Evolutionary conservation across 495 filamentous ascomycete species (phyloP).

Genomic region (Aeminium ludgeri): DNA sequence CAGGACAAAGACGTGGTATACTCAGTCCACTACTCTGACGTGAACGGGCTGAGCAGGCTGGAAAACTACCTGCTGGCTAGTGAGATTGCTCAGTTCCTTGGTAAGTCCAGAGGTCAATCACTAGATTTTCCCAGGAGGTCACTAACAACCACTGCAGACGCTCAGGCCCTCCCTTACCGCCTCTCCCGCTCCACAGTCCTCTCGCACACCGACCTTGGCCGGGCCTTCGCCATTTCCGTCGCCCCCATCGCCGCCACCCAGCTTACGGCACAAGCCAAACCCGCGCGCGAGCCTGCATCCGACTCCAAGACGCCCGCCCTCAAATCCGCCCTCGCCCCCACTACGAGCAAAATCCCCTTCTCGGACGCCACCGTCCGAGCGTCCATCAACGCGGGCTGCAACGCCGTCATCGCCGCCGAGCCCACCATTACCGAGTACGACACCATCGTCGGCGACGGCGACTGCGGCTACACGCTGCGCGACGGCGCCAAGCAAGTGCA

Average conservation of each 20-base stretch:
- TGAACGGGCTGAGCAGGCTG: constrained; percentile 15
- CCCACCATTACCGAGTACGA: constrained; percentile 20
- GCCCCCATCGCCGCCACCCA: constrained; percentile 7
- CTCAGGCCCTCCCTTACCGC: constrained; percentile 10
- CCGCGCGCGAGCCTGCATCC: not conserved
- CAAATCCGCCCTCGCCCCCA: too few relatives aligned
- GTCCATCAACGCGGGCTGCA: constrained; percentile 11
- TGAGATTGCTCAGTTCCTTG: constrained; percentile 13
- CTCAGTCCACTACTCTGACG: constrained; percentile 16
- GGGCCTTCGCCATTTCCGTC: constrained; percentile 14
- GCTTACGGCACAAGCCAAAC: constrained; percentile 8
- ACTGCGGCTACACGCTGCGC: constrained; percentile 18
- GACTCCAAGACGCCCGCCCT: too few relatives aligned
- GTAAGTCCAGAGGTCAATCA: not conserved
- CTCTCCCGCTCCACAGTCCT: constrained; percentile 13
- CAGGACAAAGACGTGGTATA: constrained; percentile 11
- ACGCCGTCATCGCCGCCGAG: constrained; percentile 17
- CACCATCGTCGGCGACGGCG: constrained; percentile 19
- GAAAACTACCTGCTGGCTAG: constrained; percentile 15
- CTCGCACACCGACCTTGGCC: constrained; percentile 7
- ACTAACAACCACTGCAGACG: constrained; percentile 5
- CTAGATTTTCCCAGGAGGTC: not conserved
- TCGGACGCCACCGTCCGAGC: constrained; percentile 7
- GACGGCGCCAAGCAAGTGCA: constrained; percentile 16
- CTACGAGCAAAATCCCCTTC: too few relatives aligned